Evolutionary conservation across 768 basidiomycete species (phyloP), one percentile per base, ranked within the genome.

Genomic region (Tephrocybe sp.): DNA sequence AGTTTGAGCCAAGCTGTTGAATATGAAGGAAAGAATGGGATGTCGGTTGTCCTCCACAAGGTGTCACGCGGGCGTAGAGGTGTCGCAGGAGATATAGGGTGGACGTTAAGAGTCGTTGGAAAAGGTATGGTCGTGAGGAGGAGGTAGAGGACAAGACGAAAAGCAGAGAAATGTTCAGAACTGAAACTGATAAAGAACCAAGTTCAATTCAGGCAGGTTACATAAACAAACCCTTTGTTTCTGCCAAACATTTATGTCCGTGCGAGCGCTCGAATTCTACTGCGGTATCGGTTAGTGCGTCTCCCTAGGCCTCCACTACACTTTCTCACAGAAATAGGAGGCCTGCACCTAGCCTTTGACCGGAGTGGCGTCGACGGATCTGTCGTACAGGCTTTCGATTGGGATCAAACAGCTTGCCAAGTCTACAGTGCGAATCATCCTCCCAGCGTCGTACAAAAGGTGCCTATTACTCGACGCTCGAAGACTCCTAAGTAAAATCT

Each of bases 321-420:
- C 44, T 21, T 42, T 24, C 57, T 42, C 40, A 46, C 37, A 9
- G 35, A 32, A 41, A 45, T 51, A 90, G 89, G 88, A 21, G 89
- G 89, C 6, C 71, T 92, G 5, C 86, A 88, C 69, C 70, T 79
- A 21, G 89, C 88, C 5, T 72, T 92, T 15, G 59, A 68, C 37
- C 74, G 79, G 43, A 83, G 82, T 57, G 60, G 57, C 9, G 66
- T 79, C 37, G 57, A 70, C 16, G 81, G 72, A 4, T 57, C 64
- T 0, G 74, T 87, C 26, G 68, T 84, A 5, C 78, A 77, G 52
- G 87, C 89, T n/a, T 89, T 84, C 60, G 90, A 92, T 63, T 90
- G 89, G 87, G 89, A 91, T 69, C 87, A 82, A 56, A 73, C 71
- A 16, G 87, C 87, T 28, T 85, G 83, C 56, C 75, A 75, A 46